Evolutionary conservation across 192 early-diverging fungal genomes (phyloP).

Genomic region (Diversispora epigaea): DNA sequence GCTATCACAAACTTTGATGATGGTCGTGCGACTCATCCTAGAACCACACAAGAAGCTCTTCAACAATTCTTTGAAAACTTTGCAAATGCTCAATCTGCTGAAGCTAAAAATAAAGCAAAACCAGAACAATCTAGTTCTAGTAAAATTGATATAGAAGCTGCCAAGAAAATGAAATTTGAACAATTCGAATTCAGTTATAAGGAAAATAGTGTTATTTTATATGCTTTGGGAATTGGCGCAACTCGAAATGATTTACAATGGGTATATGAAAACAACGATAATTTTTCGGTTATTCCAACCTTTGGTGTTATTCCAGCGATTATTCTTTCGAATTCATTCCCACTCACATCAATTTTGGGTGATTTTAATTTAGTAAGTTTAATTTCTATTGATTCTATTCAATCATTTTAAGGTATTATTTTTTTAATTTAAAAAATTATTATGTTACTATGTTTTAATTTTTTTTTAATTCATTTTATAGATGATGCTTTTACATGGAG

Average conservation of each 20-base stretch:
- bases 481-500: constrained; percentile 98
- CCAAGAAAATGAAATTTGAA: constrained; percentile 57
- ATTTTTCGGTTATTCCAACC: constrained; percentile 86
- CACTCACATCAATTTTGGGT: constrained; percentile 70
- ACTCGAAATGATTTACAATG: constrained; percentile 79
- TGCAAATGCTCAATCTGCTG: constrained; percentile 53
- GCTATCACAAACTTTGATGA: constrained; percentile 92
- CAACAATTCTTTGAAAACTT: constrained; percentile 84
- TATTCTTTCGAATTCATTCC: constrained; percentile 53
- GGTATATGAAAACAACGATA: constrained; percentile 90
- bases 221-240: constrained; percentile 93
- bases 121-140: constrained; percentile 36
- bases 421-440: neutral
- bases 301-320: constrained; percentile 81
- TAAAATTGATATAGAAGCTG: constrained; percentile 62
- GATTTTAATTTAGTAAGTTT: constrained; percentile 69
- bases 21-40: constrained; percentile 89
- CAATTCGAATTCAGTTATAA: constrained; percentile 69
- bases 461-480: constrained; percentile 45
- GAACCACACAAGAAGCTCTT: constrained; percentile 74
- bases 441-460: neutral
- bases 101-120: constrained; percentile 35
- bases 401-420: neutral
- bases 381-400: neutral
- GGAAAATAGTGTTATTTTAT: constrained; percentile 89